A percentile compares a stretch with the other conserved stretches of the same genome.
Evolutionary conservation across 2,329 filamentous ascomycete species (phyloP).

Genomic region (Raffaelea arxii): DNA sequence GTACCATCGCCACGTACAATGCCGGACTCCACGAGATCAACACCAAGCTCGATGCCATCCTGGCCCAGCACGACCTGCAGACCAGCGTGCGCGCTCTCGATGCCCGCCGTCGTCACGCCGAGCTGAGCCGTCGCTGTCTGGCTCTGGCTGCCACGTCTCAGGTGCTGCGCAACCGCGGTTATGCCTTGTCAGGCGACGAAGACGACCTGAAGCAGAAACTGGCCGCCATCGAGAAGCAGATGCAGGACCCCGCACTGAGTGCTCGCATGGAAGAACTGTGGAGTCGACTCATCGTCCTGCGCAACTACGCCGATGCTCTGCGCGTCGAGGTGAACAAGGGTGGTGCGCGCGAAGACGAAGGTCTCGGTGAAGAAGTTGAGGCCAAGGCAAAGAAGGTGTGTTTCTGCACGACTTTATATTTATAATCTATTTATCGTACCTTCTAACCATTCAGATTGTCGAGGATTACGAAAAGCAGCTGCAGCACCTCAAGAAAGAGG

Average conservation of each 20-base stretch:
- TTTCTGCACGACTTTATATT: conserved; percentile 39
- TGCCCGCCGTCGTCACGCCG: conserved; percentile 61
- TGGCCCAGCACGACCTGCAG: conserved; percentile 67
- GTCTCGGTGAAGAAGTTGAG: conserved; percentile 60
- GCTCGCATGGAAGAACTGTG: conserved; percentile 77
- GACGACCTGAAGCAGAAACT: conserved; percentile 69
- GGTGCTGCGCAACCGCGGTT: conserved; percentile 70
- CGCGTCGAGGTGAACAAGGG: conserved; percentile 65
- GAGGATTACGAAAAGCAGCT: conserved; percentile 77
- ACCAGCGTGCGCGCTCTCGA: conserved; percentile 66
- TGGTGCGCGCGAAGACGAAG: conserved; percentile 43
- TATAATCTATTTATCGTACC: background rate
- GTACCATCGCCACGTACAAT: conserved; percentile 60
- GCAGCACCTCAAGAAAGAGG: conserved; percentile 62
- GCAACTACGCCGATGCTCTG: conserved; percentile 62
- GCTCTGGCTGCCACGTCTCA: conserved; percentile 71
- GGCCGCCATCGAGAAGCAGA: conserved; percentile 54
- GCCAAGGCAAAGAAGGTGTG: conserved; percentile 65
- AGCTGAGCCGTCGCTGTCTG: conserved; percentile 63
- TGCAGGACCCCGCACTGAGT: conserved; percentile 65
- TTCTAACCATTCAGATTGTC: conserved; percentile 46
- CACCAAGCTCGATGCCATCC: conserved; percentile 58
- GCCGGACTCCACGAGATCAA: conserved; percentile 71
- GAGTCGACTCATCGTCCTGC: conserved; percentile 67
- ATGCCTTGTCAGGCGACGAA: conserved; percentile 69